A percentile compares a stretch with the other conserved stretches of the same genome.
These are phyloP conservation scores for Stephania cephalantha DNA, from an alignment of 164 flowering plant species.

Conservation along the genomic window DNA sequence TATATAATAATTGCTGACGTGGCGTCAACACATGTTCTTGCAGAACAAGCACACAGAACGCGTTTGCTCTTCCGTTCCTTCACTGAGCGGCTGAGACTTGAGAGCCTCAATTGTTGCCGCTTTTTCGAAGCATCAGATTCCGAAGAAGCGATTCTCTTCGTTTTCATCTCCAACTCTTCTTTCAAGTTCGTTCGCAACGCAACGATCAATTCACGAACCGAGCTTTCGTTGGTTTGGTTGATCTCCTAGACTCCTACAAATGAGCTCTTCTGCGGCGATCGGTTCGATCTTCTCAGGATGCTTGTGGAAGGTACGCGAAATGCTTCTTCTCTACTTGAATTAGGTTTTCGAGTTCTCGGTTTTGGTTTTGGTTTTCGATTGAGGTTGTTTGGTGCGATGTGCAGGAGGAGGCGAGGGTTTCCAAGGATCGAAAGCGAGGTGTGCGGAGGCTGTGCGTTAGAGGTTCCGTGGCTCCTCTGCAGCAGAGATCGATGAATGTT, in stretches of 20 bases:
- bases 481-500: conserved; percentile 21
- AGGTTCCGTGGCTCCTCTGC: conserved; percentile 32
- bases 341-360: neutral
- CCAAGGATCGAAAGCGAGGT: conserved; percentile 12
- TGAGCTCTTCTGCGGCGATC: conserved; percentile 32
- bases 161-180: neutral
- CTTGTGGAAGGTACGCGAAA: conserved; percentile 25
- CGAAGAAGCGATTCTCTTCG: neutral
- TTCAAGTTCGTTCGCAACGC: neutral
- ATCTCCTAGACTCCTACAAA: conserved; percentile 3
- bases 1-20: neutral
- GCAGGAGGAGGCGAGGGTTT: conserved; percentile 30
- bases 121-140: neutral
- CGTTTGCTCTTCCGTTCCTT: too few relatives aligned
- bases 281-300: conserved; percentile 28
- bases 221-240: neutral
- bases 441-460: conserved; percentile 26
- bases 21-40: neutral
- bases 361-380: neutral
- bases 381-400: conserved; percentile 8
- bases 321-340: neutral
- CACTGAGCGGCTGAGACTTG: neutral
- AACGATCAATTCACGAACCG: neutral
- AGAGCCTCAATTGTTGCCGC: neutral
- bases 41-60: neutral